Evolutionary conservation across 345 rosid species (phyloP).

Genomic region (Bruguiera parviflora): DNA sequence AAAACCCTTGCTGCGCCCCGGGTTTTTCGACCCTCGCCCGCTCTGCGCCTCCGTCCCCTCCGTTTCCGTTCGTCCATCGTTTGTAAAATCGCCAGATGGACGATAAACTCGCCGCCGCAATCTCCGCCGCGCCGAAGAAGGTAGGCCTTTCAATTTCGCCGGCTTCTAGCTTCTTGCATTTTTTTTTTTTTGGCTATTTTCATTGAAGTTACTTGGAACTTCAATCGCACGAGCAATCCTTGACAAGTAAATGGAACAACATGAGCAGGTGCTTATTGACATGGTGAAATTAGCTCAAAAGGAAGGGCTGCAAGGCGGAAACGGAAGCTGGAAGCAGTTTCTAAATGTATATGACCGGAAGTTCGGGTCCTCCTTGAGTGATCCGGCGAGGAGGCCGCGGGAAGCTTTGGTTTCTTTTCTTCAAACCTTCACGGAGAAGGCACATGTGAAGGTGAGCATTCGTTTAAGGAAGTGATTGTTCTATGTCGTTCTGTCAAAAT

Average conservation of each 20-base stretch:
- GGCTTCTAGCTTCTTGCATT: background rate
- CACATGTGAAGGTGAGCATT: constrained; percentile 46
- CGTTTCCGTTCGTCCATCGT: background rate
- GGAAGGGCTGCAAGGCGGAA: constrained; percentile 43
- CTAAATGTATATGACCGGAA: constrained; percentile 45
- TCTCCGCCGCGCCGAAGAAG: constrained; percentile 14
- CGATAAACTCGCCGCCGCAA: constrained; percentile 4
- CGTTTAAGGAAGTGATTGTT: background rate
- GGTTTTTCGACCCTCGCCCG: background rate
- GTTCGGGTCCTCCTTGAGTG: constrained; percentile 59
- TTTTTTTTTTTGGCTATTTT: background rate
- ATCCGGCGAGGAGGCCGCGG: constrained; percentile 60
- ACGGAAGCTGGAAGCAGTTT: constrained; percentile 78
- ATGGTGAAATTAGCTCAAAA: constrained; percentile 64
- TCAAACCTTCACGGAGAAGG: constrained; percentile 40
- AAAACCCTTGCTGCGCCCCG: background rate
- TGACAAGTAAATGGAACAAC: background rate
- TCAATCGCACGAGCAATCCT: background rate
- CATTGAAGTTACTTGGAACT: background rate
- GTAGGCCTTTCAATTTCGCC: background rate
- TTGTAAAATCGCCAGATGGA: constrained; percentile 1
- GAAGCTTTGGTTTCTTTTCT: constrained; percentile 62
- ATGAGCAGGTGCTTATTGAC: constrained; percentile 55
- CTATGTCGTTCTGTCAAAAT: background rate
- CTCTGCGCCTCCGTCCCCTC: background rate